Evolutionary conservation across 2,329 filamentous ascomycete genomes (phyloP), one percentile per base, ranked within the genome.

Genomic region (Tolypocladium tropicale): DNA sequence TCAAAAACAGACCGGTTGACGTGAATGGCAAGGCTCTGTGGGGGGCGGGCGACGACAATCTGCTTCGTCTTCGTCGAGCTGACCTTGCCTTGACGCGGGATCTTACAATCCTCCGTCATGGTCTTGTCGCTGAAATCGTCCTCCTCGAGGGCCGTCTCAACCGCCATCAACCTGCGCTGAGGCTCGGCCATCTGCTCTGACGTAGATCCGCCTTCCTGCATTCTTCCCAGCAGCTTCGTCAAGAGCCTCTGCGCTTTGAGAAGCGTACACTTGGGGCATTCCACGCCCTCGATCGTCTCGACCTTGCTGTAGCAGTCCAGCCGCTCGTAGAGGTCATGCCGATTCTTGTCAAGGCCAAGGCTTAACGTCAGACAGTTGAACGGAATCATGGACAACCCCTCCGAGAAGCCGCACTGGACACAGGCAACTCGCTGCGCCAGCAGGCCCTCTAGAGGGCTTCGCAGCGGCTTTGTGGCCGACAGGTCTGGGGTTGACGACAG

Each of bases 301-400:
- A 96, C 78, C 14, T 84, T 82, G 32, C 90, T 94, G 67, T 93
- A 96, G 25, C 90, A 85, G 66, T 95, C 87, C 23, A 99, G 74
- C 55, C 90, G 86, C 57, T 94, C 86, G 56, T 85, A 84, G 0
- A 97, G 73, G 58, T 90, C 82, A 65, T 92, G 89, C 21, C 79
- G 75, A 33, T 72, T 67, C 60, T 77, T 79, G 52, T 79, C 78
- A 6, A 78, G 73, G 1, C 88, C 89, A 2, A 97, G 81, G 37
- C 87, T 90, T 0, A 97, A 81, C 0, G 93, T 96, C 51, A 97
- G 75, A 65, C 91, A 96, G 67, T 94, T 96, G 77, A 97, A 97
- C 0, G 91, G 90, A 23, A 90, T 95, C 73, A 97, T 83, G 1
- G 89, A 91, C 16, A 96, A 78, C 1, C 92, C 92, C 64, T 96